phyloP scores from a whole-genome alignment of 2,329 filamentous ascomycete genomes.

The Xylariaceae sp. region DNA sequence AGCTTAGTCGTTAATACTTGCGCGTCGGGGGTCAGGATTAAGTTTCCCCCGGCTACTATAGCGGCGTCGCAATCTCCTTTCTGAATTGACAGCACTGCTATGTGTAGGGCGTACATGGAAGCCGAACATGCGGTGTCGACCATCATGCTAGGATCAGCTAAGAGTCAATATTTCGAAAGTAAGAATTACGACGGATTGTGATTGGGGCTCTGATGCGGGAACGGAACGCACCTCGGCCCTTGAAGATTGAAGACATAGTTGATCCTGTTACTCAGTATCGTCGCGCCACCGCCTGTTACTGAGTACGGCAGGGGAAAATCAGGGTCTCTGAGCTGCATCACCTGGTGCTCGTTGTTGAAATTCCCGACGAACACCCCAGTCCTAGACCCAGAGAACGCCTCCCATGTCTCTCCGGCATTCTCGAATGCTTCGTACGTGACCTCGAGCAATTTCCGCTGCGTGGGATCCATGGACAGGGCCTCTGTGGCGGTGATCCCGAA shows the following conservation, averaged over 20 bases:
- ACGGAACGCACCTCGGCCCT: not conserved
- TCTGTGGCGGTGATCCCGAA: constrained; percentile 18
- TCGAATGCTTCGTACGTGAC: constrained; percentile 31
- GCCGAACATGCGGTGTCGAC: constrained; percentile 36
- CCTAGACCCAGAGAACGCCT: not conserved
- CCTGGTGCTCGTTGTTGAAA: not conserved
- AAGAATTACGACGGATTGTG: not conserved
- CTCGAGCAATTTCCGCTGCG: constrained; percentile 30
- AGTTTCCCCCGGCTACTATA: constrained; percentile 26
- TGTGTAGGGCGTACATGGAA: constrained; percentile 26
- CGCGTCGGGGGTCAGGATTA: constrained; percentile 24
- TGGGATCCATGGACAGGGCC: constrained; percentile 24
- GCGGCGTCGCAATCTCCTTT: constrained; percentile 24
- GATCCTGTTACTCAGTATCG: not conserved
- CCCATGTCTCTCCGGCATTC: not conserved
- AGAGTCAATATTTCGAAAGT: no score
- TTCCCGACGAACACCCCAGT: constrained; percentile 3
- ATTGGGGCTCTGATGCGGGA: not conserved
- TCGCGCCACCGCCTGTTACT: not conserved
- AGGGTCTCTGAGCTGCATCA: not conserved
- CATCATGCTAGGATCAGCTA: constrained; percentile 2
- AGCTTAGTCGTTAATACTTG: constrained; percentile 21
- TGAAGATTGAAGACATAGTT: not conserved
- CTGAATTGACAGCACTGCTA: constrained; percentile 18
- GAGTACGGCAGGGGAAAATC: not conserved